Conservation (phyloP, 2,329 filamentous ascomycete genomes). For the Ophiostoma fasciatum region DNA sequence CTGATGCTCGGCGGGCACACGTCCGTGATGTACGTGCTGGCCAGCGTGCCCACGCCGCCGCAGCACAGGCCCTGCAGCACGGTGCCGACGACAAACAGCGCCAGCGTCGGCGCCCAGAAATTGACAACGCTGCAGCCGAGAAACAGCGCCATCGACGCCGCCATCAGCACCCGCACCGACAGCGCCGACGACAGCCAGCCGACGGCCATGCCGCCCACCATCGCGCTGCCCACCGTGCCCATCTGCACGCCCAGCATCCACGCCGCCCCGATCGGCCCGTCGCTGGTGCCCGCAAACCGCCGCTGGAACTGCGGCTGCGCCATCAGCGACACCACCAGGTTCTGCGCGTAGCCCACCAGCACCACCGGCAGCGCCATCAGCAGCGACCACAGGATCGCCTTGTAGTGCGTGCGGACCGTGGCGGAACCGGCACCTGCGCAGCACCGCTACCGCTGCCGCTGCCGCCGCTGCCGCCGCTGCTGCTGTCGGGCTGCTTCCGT, state of each 20-base stretch:
- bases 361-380: constrained; percentile 12
- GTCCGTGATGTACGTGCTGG: constrained; percentile 13
- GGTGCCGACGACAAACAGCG: constrained; percentile 10
- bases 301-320: constrained; percentile 14
- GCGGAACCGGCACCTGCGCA: too few species aligned
- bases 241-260: constrained; percentile 13
- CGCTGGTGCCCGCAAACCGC: constrained; percentile 11
- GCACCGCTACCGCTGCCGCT: too few species aligned
- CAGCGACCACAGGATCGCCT: constrained; percentile 11
- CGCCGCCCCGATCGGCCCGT: constrained; percentile 8
- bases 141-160: constrained; percentile 6
- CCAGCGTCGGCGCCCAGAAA: constrained; percentile 11
- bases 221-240: constrained; percentile 10
- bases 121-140: constrained; percentile 9
- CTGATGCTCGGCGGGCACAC: constrained; percentile 10
- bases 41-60: constrained; percentile 12
- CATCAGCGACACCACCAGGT: constrained; percentile 12
- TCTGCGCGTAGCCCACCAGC: constrained; percentile 13
- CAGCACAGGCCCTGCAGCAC: constrained; percentile 12
- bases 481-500: too few species aligned
- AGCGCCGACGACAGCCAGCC: constrained; percentile 11
- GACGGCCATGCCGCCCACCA: constrained; percentile 10
- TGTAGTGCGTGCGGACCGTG: constrained; percentile 6
- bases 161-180: constrained; percentile 8
- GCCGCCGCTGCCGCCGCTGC: too few species aligned